Evolutionary conservation across 2,329 filamentous ascomycete genomes (phyloP).

Genomic region (Colletotrichum melonis): DNA sequence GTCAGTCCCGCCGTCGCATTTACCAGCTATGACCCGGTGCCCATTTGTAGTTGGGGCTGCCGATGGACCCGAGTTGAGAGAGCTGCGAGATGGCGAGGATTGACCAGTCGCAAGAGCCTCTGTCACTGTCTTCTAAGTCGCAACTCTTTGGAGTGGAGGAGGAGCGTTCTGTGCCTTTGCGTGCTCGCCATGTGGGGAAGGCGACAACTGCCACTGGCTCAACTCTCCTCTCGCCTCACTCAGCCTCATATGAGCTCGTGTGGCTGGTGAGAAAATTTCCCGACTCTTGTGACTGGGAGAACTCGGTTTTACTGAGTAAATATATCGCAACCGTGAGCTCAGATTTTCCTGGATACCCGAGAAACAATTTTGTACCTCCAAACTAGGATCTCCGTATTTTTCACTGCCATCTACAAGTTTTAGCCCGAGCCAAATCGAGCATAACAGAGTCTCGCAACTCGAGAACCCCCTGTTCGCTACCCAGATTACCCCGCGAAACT

Average conservation of each 20-base stretch:
- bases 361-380: background rate
- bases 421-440: background rate
- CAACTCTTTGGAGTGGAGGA: background rate
- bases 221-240: background rate
- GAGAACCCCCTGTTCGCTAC: background rate
- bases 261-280: conserved; percentile 29
- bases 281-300: conserved; percentile 13
- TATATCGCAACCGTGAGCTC: background rate
- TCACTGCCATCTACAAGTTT: background rate
- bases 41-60: background rate
- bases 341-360: background rate
- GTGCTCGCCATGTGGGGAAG: conserved; percentile 33
- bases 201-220: conserved; percentile 18
- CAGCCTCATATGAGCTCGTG: conserved; percentile 24
- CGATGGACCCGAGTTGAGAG: background rate
- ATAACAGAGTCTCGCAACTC: background rate
- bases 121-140: background rate
- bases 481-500: conserved; percentile 20
- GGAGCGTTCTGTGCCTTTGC: conserved; percentile 21
- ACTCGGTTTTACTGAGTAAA: background rate
- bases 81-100: background rate
- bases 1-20: background rate
- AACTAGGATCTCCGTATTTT: background rate
- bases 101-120: background rate
- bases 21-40: background rate